A percentile compares a stretch with the other conserved stretches of the same genome.
These are phyloP conservation scores for Aureobasidium melanogenum DNA, from an alignment of 2,329 filamentous ascomycete genomes.

Conservation along the genomic window DNA sequence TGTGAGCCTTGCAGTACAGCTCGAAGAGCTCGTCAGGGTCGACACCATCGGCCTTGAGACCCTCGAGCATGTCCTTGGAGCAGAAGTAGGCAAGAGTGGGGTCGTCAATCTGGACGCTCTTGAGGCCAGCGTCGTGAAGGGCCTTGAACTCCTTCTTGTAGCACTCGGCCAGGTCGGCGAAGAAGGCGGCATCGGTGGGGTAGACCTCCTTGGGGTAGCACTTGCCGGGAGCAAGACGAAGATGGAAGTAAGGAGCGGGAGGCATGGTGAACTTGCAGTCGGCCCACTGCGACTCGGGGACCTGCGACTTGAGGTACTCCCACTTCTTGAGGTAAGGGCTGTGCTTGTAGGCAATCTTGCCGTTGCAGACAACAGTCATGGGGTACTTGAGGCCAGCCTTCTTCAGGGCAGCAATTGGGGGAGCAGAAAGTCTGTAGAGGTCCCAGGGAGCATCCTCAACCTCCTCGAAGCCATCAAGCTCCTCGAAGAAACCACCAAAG, in stretches of 20 bases:
- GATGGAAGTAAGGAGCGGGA: constrained; percentile 29
- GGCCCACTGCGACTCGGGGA: constrained; percentile 27
- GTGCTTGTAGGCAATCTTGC: constrained; percentile 28
- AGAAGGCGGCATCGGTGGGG: constrained; percentile 26
- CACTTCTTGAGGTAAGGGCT: constrained; percentile 29
- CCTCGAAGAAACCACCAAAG: constrained; percentile 31
- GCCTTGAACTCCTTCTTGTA: constrained; percentile 30
- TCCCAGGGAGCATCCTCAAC: constrained; percentile 30
- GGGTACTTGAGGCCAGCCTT: constrained; percentile 31
- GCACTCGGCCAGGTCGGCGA: constrained; percentile 27
- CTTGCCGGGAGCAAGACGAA: constrained; percentile 27
- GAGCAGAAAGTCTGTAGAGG: constrained; percentile 26
- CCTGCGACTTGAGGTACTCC: constrained; percentile 24
- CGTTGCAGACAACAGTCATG: constrained; percentile 29
- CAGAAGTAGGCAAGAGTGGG: constrained; percentile 32
- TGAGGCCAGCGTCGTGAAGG: constrained; percentile 26
- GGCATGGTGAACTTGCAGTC: constrained; percentile 32
- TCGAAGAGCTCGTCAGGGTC: constrained; percentile 30
- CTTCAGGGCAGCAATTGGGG: constrained; percentile 29
- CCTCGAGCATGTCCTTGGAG: constrained; percentile 28
- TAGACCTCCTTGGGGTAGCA: constrained; percentile 28
- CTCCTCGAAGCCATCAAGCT: constrained; percentile 29
- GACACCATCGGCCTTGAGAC: constrained; percentile 26
- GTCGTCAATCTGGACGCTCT: constrained; percentile 31
- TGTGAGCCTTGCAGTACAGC: constrained; percentile 29